Base-by-base conservation (phyloP, 306 rosid genomes). In the Pterocarpus macrocarpus region DNA sequence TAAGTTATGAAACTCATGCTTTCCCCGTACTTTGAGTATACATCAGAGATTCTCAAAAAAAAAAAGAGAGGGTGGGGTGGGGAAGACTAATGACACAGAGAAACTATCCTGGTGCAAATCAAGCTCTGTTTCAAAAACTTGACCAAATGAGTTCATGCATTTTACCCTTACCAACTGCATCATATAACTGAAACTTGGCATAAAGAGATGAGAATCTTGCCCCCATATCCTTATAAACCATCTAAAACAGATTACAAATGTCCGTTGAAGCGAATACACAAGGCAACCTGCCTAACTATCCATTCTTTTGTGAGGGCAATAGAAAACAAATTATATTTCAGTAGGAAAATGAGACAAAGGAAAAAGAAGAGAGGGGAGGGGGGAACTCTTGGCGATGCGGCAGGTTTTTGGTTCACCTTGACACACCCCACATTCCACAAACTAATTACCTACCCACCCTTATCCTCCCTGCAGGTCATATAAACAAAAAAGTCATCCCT, bases 81-180 rank as follows among this genome's bases (percentile, higher is more conserved):
- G 28, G 28, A 22, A 22, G 28, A 22, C 12, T 7, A 44, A 44
- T 44, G 50, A 15, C 33, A 38, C 8, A n/a, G 12, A 13, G 11
- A 49, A 69, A 57, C 39, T 44, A 75, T 61, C 58, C 33, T 7
- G 6, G 8, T 5, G 38, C 58, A 59, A 2, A 43, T 59, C 50
- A 59, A 59, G 9, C 63, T 75, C 32, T 9, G 3, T 3, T 5
- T 5, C 10, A 74, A 70, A 59, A 13, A 17, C 16, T 22, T 43
- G 33, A 22, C 43, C 57, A 4, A 36, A 38, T 34, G 44, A 30
- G 22, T 34, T 33, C 11, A 9, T 64, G 14, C 69, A 14, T 35
- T 57, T 10, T 38, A 73, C 55, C 67, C 67, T 39, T 22, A 74
- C 44, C 68, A 41, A 58, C 39, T 58, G 12, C 7, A 56, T 74